Percentiles rank a stretch among this genome's conserved stretches.
phyloP scores from a whole-genome alignment of 805 yeast genomes.

The Tetrapisispora fleetii region DNA sequence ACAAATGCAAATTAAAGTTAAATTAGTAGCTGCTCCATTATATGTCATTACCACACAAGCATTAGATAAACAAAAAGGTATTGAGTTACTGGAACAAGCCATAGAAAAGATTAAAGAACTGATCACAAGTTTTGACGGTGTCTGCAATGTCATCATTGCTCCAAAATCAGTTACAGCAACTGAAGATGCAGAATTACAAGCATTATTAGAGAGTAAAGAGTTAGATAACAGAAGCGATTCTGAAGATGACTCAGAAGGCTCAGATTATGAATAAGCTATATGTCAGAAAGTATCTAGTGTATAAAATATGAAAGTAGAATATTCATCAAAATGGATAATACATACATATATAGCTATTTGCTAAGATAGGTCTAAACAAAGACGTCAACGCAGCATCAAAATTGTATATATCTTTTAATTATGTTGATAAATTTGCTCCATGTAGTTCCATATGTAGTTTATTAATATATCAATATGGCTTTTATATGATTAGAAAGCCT shows the following conservation, averaged over 20 bases:
- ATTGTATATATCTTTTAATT: too few relatives aligned
- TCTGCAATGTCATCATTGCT: constrained; percentile 88
- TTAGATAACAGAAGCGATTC: constrained; percentile 78
- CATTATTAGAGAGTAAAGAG: constrained; percentile 87
- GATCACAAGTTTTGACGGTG: constrained; percentile 70
- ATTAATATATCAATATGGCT: not conserved
- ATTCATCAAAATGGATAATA: not conserved
- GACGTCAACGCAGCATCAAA: too few relatives aligned
- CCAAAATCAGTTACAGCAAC: constrained; percentile 98
- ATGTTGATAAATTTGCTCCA: too few relatives aligned
- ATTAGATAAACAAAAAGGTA: constrained; percentile 82
- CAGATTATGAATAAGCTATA: constrained; percentile 2
- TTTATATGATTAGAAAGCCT: too few relatives aligned
- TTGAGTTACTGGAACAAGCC: constrained; percentile 67
- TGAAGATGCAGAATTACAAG: constrained; percentile 96
- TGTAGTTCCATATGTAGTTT: not conserved
- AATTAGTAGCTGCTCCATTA: constrained; percentile 94
- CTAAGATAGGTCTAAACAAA: too few relatives aligned
- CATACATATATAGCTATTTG: not conserved
- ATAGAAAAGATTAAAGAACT: constrained; percentile 63
- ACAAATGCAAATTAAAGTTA: constrained; percentile 80
- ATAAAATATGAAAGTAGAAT: not conserved
- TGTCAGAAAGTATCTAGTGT: not conserved
- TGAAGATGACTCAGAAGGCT: constrained; percentile 42
- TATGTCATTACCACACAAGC: constrained; percentile 91